phyloP scores from a whole-genome alignment of 176 grass and related monocot genomes.

The Elymus sibiricus region DNA sequence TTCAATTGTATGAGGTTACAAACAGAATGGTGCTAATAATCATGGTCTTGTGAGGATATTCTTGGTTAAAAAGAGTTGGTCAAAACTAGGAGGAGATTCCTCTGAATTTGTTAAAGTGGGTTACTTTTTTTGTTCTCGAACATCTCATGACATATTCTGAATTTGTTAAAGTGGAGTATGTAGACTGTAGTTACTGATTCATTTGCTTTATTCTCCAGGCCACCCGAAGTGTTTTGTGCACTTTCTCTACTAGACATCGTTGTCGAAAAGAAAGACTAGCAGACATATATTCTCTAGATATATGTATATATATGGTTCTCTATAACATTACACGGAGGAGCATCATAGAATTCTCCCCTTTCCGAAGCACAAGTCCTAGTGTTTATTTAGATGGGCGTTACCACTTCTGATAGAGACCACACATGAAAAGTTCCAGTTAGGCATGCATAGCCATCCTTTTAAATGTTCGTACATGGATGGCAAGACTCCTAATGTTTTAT shows the following conservation, averaged over 20 bases:
- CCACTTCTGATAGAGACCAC: background rate
- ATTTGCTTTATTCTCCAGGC: background rate
- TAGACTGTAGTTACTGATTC: background rate
- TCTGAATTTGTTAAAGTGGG: too few relatives aligned
- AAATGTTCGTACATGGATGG: background rate
- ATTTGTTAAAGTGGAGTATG: too few relatives aligned
- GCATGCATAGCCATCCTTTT: background rate
- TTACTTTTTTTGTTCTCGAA: too few relatives aligned
- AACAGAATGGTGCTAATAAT: too few relatives aligned
- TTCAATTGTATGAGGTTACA: background rate
- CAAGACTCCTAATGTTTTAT: background rate
- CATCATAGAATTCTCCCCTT: background rate
- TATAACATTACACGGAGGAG: background rate
- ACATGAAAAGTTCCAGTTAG: background rate
- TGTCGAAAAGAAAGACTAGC: background rate
- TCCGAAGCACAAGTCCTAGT: background rate
- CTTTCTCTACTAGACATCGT: background rate
- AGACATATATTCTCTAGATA: background rate
- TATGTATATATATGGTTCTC: background rate
- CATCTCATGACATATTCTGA: too few relatives aligned
- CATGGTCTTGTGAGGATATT: background rate
- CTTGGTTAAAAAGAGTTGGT: background rate
- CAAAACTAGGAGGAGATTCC: background rate
- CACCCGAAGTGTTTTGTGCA: constrained; percentile 7
- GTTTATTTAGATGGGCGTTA: background rate